A percentile compares a stretch with the other conserved stretches of the same genome.
Evolutionary conservation across 345 rosid genomes (phyloP).

Genomic region (Arabis alpina): DNA sequence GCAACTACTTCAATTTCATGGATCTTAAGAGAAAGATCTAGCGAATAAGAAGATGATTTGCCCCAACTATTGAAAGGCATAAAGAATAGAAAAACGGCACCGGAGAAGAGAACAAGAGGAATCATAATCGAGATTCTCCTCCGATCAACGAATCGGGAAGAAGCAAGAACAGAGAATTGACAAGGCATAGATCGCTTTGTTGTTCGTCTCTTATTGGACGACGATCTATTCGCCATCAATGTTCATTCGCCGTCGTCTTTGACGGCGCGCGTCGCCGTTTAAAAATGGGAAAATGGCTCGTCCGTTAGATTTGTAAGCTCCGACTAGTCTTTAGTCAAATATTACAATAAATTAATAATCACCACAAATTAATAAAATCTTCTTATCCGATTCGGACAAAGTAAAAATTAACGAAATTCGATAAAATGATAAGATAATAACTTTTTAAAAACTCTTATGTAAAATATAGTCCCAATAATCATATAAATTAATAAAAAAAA

Average conservation of each 20-base stretch:
- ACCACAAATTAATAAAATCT: too few species aligned
- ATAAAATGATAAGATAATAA: too few species aligned
- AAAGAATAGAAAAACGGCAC: slow-evolving; percentile 43
- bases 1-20: slow-evolving; percentile 58
- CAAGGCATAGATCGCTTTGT: slow-evolving; percentile 45
- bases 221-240: slow-evolving; percentile 50
- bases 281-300: not conserved
- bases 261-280: slow-evolving; percentile 3
- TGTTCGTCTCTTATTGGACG: slow-evolving; percentile 42
- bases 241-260: slow-evolving; percentile 19
- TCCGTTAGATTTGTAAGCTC: not conserved
- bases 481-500: too few species aligned
- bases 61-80: slow-evolving; percentile 46
- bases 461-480: too few species aligned
- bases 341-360: too few species aligned
- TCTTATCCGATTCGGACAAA: too few species aligned
- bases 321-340: not conserved
- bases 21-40: slow-evolving; percentile 24
- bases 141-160: slow-evolving; percentile 39
- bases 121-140: slow-evolving; percentile 43
- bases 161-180: slow-evolving; percentile 12
- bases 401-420: too few species aligned
- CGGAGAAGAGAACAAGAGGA: slow-evolving; percentile 43
- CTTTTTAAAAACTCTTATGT: too few species aligned
- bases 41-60: not conserved